These are phyloP conservation scores for Pseudogymnoascus sp. DNA, from an alignment of 2,329 filamentous ascomycete species.

Conservation along the genomic window DNA sequence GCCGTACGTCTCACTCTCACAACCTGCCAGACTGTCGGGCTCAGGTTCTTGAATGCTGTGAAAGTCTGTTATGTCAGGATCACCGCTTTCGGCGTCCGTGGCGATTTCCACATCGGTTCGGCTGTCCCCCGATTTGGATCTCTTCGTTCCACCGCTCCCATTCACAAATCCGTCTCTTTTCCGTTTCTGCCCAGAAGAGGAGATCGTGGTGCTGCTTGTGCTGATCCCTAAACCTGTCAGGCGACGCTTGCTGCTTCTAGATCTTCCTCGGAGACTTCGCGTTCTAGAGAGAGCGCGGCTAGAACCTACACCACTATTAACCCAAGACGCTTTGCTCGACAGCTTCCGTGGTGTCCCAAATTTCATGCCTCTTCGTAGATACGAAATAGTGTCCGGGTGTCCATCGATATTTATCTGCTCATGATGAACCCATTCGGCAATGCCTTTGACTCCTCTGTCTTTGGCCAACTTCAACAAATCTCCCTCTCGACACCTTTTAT, in stretches of 20 bases:
- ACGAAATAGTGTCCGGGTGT: constrained; percentile 18
- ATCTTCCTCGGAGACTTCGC: not conserved
- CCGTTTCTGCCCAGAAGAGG: constrained; percentile 8
- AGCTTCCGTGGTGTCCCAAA: constrained; percentile 18
- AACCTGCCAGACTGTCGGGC: too few species aligned
- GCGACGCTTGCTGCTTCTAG: not conserved
- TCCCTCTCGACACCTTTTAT: constrained; percentile 22
- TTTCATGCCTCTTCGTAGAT: constrained; percentile 20
- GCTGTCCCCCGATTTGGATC: constrained; percentile 15
- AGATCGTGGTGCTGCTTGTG: constrained; percentile 8
- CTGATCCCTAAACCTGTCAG: not conserved
- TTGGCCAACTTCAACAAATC: not conserved
- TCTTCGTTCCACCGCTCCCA: constrained; percentile 15
- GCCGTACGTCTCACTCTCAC: constrained; percentile 19
- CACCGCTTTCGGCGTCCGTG: not conserved
- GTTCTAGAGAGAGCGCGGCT: constrained; percentile 15
- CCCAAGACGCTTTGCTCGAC: constrained; percentile 18
- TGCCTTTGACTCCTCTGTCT: constrained; percentile 18
- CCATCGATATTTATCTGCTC: constrained; percentile 20
- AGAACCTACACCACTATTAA: constrained; percentile 15
- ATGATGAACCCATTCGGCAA: constrained; percentile 23
- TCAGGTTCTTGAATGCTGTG: constrained; percentile 20
- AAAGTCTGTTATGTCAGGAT: not conserved
- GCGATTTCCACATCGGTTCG: not conserved
- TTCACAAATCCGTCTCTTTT: constrained; percentile 17